Conservation (phyloP, 169 alveolate species). For the Plasmodium vinckei region DNA sequence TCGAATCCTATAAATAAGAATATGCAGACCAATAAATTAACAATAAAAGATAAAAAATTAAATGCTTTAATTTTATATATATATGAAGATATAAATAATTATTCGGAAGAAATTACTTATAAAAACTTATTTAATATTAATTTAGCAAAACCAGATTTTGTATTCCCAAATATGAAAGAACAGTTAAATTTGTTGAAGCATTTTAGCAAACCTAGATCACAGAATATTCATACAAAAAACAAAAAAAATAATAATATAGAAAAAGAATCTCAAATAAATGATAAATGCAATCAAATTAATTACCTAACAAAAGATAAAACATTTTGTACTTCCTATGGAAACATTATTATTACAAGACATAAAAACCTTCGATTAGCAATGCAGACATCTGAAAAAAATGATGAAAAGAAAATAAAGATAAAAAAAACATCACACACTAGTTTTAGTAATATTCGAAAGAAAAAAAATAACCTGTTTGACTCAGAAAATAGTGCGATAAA, state of each 20-base stretch:
- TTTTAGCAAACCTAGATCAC: not conserved
- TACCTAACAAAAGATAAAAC: not conserved
- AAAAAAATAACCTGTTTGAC: not conserved
- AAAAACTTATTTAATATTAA: constrained; percentile 45
- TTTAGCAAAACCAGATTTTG: constrained; percentile 54
- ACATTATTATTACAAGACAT: constrained; percentile 69
- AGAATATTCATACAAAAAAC: not conserved
- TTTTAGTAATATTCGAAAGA: not conserved
- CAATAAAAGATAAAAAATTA: constrained; percentile 35
- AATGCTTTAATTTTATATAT: constrained; percentile 49
- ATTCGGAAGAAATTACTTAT: constrained; percentile 30
- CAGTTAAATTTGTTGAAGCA: constrained; percentile 20
- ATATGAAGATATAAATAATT: constrained; percentile 23
- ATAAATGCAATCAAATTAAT: not conserved
- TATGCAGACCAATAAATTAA: constrained; percentile 11
- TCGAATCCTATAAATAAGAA: not conserved
- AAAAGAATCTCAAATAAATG: not conserved
- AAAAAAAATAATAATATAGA: constrained; percentile 1
- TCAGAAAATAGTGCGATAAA: too few relatives aligned
- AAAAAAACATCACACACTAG: not conserved
- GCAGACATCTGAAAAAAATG: not conserved
- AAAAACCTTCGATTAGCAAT: constrained; percentile 58
- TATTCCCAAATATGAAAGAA: constrained; percentile 59
- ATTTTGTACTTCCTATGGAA: constrained; percentile 8
- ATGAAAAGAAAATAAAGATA: not conserved